These are phyloP conservation scores for Puccinellia tenuiflora DNA, from an alignment of 176 grass and related monocot species.

Conservation along the genomic window DNA sequence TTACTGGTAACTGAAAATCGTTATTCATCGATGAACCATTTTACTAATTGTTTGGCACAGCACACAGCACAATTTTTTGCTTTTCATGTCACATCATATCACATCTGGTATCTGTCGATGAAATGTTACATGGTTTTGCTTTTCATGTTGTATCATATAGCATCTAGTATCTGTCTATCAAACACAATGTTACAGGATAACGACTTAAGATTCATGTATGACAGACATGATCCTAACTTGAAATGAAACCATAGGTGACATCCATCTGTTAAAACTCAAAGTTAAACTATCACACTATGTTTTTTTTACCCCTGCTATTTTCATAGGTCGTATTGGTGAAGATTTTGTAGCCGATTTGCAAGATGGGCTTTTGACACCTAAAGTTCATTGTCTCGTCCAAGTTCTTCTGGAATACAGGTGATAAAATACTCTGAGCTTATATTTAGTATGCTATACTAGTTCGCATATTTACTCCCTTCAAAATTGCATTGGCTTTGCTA, in stretches of 20 bases:
- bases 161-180: background rate
- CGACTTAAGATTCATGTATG: background rate
- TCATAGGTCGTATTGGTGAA: constrained; percentile 44
- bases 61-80: background rate
- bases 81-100: background rate
- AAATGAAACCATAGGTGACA: background rate
- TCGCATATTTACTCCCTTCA: background rate
- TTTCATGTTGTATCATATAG: background rate
- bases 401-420: constrained; percentile 65
- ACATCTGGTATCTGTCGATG: background rate
- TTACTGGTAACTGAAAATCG: background rate
- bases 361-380: constrained; percentile 50
- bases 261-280: constrained; percentile 1
- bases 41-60: background rate
- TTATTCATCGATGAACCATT: background rate
- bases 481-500: constrained; percentile 14
- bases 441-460: background rate
- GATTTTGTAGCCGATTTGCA: constrained; percentile 35
- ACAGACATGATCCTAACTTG: background rate
- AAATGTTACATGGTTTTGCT: background rate
- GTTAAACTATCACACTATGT: background rate
- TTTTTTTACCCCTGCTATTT: constrained; percentile 21
- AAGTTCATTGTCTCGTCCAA: constrained; percentile 60
- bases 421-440: background rate
- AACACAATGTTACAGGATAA: background rate